Conservation (phyloP, 2,329 filamentous ascomycete species). For the Colletotrichum sp. region DNA sequence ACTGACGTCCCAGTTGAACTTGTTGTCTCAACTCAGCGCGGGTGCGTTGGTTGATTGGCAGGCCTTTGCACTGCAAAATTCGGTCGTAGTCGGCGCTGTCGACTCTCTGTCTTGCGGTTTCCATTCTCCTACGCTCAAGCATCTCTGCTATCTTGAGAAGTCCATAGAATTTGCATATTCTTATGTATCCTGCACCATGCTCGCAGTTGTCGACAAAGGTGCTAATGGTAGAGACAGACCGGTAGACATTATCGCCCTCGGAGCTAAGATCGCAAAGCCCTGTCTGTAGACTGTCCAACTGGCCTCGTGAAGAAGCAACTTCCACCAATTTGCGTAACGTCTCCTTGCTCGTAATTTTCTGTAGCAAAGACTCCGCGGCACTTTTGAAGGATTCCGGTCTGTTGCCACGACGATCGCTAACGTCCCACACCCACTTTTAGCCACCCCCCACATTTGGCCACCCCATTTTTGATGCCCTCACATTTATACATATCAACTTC, state of each 20-base stretch:
- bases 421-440: too few relatives aligned
- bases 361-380: background rate
- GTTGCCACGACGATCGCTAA: background rate
- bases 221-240: background rate
- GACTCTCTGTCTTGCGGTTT: background rate
- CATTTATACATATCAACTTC: too few relatives aligned
- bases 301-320: background rate
- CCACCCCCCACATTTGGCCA: too few relatives aligned
- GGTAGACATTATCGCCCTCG: background rate
- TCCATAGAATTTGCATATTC: background rate
- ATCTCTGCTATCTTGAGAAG: background rate
- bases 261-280: background rate
- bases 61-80: background rate
- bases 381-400: rapidly evolving
- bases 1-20: background rate
- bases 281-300: background rate
- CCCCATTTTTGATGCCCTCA: too few relatives aligned
- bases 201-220: background rate
- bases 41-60: background rate
- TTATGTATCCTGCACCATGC: background rate
- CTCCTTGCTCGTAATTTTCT: background rate
- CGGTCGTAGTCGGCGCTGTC: background rate
- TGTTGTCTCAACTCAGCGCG: background rate
- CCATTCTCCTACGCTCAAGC: background rate
- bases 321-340: background rate